Evolutionary conservation across 768 basidiomycete genomes (phyloP).

Genomic region (Mycena filopes): DNA sequence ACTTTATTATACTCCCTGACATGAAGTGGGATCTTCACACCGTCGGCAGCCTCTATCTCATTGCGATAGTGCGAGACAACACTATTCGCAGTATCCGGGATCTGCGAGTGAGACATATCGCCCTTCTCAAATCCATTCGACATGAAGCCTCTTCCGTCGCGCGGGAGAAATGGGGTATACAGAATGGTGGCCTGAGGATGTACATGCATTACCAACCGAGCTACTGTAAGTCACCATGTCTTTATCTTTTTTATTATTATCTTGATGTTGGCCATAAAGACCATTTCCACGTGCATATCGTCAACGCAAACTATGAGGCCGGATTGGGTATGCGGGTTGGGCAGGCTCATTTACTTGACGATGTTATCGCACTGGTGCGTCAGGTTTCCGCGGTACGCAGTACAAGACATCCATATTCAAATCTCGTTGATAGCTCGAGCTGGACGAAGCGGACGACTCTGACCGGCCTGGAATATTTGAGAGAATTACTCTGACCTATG

Average conservation of each 20-base stretch:
- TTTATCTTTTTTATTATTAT: neutral
- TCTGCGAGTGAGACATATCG: constrained; percentile 69
- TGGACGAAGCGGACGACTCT: constrained; percentile 59
- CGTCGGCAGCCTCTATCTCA: constrained; percentile 83
- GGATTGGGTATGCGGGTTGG: constrained; percentile 83
- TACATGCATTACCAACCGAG: constrained; percentile 96
- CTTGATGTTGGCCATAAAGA: constrained; percentile 56
- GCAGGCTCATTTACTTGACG: constrained; percentile 93
- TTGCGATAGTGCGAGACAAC: constrained; percentile 75
- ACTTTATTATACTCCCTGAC: constrained; percentile 89
- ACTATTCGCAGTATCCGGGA: constrained; percentile 81
- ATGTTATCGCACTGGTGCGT: constrained; percentile 85
- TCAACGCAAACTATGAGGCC: constrained; percentile 76
- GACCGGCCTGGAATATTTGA: constrained; percentile 67
- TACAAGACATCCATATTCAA: constrained; percentile 1
- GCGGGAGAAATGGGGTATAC: constrained; percentile 73
- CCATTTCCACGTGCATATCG: constrained; percentile 95
- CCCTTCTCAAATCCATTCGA: constrained; percentile 74
- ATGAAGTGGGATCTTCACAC: constrained; percentile 95
- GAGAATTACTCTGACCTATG: constrained; percentile 83
- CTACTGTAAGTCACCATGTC: constrained; percentile 73
- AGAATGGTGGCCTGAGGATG: constrained; percentile 71
- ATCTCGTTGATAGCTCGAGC: constrained; percentile 51
- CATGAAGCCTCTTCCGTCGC: constrained; percentile 63
- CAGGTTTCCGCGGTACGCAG: too few species aligned